These are phyloP conservation scores for Tricholoma flavovirens DNA, from an alignment of 768 basidiomycete genomes.

Conservation along the genomic window DNA sequence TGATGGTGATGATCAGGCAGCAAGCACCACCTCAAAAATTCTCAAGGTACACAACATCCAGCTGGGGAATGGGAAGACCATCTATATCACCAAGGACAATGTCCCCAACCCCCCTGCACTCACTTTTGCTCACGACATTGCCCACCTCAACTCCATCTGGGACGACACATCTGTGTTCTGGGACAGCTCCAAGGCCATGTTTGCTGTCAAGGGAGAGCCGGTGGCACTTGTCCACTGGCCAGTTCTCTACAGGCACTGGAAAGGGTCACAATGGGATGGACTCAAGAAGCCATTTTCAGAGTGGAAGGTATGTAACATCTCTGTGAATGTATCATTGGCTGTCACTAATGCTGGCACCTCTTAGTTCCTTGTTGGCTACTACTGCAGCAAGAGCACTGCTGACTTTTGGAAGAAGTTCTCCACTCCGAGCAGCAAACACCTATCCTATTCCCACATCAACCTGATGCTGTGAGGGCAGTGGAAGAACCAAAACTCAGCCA, in stretches of 20 bases:
- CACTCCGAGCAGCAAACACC: not conserved
- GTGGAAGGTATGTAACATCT: not conserved
- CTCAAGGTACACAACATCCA: too few species aligned
- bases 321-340: not conserved
- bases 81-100: not conserved
- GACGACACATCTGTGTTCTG: not conserved
- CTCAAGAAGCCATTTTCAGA: not conserved
- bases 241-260: not conserved
- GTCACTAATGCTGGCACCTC: not conserved
- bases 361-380: not conserved
- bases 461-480: not conserved
- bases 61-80: not conserved
- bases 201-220: not conserved
- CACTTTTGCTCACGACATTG: not conserved
- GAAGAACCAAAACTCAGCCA: not conserved
- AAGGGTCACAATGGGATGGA: not conserved
- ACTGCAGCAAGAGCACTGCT: not conserved
- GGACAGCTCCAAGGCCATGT: not conserved
- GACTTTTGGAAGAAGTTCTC: not conserved
- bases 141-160: not conserved
- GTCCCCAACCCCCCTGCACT: not conserved
- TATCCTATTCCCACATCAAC: not conserved
- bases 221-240: not conserved
- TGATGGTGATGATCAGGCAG: not conserved
- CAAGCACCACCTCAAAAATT: too few species aligned